A percentile compares a stretch with the other conserved stretches of the same genome.
These are phyloP conservation scores for Rosa chinensis DNA, from an alignment of 306 rosid species.

Conservation along the genomic window DNA sequence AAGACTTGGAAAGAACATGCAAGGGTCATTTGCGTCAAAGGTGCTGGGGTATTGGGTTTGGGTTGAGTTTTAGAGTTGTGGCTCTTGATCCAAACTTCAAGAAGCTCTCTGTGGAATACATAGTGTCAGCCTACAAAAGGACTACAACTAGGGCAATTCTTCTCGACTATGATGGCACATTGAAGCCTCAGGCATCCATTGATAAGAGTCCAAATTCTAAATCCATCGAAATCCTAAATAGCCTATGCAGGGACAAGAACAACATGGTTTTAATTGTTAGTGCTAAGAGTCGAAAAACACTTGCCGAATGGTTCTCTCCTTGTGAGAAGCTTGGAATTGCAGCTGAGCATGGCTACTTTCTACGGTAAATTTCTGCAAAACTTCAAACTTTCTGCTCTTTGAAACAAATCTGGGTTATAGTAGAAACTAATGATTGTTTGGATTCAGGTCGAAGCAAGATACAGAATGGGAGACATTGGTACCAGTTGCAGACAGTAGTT, in stretches of 20 bases:
- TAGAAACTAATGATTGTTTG: conserved; percentile 17
- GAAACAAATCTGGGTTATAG: background rate
- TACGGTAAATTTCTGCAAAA: conserved; percentile 41
- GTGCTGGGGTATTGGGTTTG: conserved; percentile 91
- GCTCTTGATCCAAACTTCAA: conserved; percentile 81
- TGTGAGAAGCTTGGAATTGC: conserved; percentile 79
- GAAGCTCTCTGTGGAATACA: conserved; percentile 78
- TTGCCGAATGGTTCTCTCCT: conserved; percentile 70
- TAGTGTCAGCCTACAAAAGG: conserved; percentile 69
- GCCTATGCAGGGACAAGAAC: conserved; percentile 63
- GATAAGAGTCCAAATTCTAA: conserved; percentile 67
- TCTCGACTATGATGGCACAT: conserved; percentile 80
- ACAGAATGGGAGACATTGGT: conserved; percentile 64
- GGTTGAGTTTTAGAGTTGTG: conserved; percentile 80
- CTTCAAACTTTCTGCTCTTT: background rate
- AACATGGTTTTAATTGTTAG: conserved; percentile 80
- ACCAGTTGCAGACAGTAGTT: conserved; percentile 50
- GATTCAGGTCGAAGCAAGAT: conserved; percentile 46
- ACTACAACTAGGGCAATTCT: conserved; percentile 70
- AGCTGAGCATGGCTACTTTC: conserved; percentile 87
- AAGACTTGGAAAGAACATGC: conserved; percentile 78
- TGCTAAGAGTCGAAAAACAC: conserved; percentile 57
- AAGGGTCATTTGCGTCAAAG: conserved; percentile 65
- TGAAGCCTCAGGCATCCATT: conserved; percentile 67
- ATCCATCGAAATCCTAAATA: conserved; percentile 52